phyloP scores from a whole-genome alignment of 345 rosid species.

The Salix brachista region DNA sequence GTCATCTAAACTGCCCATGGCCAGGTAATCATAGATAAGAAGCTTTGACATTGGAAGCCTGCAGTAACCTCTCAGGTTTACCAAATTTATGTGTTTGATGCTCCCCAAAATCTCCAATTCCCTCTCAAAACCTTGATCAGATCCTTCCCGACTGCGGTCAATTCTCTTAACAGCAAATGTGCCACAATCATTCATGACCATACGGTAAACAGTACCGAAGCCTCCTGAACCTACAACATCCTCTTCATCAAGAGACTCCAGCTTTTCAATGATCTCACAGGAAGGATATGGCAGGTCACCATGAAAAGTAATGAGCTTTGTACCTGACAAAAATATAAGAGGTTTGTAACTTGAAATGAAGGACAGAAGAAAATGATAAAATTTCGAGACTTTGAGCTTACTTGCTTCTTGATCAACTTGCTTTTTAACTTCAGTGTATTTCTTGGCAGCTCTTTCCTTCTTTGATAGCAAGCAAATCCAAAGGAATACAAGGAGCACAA shows the following conservation, averaged over 20 bases:
- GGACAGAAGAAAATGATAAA: not conserved
- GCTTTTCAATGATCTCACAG: constrained; percentile 79
- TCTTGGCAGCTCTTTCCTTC: constrained; percentile 85
- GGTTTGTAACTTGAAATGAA: not conserved
- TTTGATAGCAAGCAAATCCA: constrained; percentile 75
- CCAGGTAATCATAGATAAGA: constrained; percentile 85
- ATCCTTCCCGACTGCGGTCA: constrained; percentile 81
- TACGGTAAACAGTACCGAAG: constrained; percentile 90
- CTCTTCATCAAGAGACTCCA: constrained; percentile 88
- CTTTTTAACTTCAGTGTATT: constrained; percentile 85
- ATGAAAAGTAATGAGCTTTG: constrained; percentile 88
- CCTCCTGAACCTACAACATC: constrained; percentile 97
- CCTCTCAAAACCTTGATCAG: constrained; percentile 88
- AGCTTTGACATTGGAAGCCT: constrained; percentile 77
- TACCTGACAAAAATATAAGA: constrained; percentile 32
- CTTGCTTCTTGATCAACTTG: constrained; percentile 67
- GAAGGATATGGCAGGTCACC: constrained; percentile 94
- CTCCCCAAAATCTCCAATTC: constrained; percentile 93
- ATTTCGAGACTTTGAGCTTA: constrained; percentile 23
- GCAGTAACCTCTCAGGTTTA: constrained; percentile 91
- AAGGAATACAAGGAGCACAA: constrained; percentile 61
- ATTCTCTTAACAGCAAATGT: constrained; percentile 94
- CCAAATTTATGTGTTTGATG: constrained; percentile 92
- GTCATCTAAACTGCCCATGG: constrained; percentile 90
- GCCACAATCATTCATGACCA: constrained; percentile 98